Conservation (phyloP, 371 early-diverging fungal species). For the Thermomucor indicae-seudaticae region DNA sequence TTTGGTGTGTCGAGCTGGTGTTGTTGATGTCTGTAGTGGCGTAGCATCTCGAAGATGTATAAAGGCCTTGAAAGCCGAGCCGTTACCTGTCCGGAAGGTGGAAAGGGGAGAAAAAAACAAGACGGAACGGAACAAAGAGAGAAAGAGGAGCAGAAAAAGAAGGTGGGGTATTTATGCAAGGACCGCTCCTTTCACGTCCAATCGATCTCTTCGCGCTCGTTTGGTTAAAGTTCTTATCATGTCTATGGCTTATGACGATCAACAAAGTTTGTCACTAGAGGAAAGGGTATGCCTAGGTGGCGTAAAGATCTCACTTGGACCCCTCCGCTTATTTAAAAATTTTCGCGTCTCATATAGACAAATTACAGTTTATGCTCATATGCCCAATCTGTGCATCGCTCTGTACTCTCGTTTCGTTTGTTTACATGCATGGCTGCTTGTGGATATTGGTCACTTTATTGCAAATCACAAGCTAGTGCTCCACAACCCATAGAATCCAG, state of each 20-base stretch:
- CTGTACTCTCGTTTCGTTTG: too few species aligned
- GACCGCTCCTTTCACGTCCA: background rate
- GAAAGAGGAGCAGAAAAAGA: constrained; percentile 2
- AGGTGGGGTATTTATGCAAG: background rate
- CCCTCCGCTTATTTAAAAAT: constrained; percentile 1
- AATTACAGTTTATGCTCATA: too few species aligned
- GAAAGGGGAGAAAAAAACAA: background rate
- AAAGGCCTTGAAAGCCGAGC: background rate
- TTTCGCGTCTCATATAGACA: too few species aligned
- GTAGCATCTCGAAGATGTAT: background rate
- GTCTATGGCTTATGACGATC: background rate
- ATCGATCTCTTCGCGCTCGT: background rate
- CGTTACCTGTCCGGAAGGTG: too few species aligned
- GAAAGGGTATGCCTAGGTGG: constrained; percentile 2
- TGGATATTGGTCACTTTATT: too few species aligned
- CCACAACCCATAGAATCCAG: too few species aligned
- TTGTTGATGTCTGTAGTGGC: constrained; percentile 1
- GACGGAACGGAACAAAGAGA: background rate
- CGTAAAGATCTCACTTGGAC: constrained; percentile 6
- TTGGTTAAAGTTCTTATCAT: constrained; percentile 1
- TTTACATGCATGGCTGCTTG: too few species aligned
- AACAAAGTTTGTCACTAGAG: background rate
- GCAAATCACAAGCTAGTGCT: too few species aligned
- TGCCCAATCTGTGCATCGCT: too few species aligned
- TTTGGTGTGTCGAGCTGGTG: background rate